phyloP scores from a whole-genome alignment of 139 green algal species.

The Micractinium conductrix region DNA sequence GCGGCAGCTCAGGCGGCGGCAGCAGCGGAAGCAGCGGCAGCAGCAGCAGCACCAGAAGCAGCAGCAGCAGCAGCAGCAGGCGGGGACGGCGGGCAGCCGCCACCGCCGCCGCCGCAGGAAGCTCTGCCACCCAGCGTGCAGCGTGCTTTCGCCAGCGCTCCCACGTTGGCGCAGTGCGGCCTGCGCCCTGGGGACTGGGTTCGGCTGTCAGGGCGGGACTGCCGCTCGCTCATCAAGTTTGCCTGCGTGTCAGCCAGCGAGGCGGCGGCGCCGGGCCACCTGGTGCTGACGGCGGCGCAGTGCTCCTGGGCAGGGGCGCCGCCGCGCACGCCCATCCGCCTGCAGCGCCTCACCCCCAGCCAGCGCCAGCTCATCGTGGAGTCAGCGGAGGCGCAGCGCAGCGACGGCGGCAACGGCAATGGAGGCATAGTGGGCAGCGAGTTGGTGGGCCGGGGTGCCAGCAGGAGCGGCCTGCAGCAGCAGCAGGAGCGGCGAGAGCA shows the following conservation, averaged over 20 bases:
- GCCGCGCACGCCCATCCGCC: background rate
- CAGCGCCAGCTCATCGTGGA: conserved; percentile 45
- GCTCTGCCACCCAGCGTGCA: conserved; percentile 13
- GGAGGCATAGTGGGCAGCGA: background rate
- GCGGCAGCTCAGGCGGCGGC: background rate
- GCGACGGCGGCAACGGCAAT: conserved; percentile 53
- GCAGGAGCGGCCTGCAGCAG: background rate
- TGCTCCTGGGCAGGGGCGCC: conserved; percentile 4
- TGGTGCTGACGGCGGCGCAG: conserved; percentile 9
- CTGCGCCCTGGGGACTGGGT: conserved; percentile 23
- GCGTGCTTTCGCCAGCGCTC: conserved; percentile 16
- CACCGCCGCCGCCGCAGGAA: background rate
- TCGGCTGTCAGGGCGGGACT: background rate
- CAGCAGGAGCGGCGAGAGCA: background rate
- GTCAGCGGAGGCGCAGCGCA: conserved; percentile 45
- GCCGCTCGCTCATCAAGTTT: conserved; percentile 16
- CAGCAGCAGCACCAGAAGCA: background rate
- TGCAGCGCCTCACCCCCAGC: conserved; percentile 21
- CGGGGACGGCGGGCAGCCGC: background rate
- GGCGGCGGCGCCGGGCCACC: conserved; percentile 26
- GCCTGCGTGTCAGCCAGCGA: conserved; percentile 13
- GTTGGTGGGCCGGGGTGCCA: no score
- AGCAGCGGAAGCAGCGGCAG: background rate
- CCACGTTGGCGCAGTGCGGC: conserved; percentile 27
- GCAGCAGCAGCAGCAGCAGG: background rate